Conservation (phyloP, 768 basidiomycete species). For the Phanerochaete carnosa region DNA sequence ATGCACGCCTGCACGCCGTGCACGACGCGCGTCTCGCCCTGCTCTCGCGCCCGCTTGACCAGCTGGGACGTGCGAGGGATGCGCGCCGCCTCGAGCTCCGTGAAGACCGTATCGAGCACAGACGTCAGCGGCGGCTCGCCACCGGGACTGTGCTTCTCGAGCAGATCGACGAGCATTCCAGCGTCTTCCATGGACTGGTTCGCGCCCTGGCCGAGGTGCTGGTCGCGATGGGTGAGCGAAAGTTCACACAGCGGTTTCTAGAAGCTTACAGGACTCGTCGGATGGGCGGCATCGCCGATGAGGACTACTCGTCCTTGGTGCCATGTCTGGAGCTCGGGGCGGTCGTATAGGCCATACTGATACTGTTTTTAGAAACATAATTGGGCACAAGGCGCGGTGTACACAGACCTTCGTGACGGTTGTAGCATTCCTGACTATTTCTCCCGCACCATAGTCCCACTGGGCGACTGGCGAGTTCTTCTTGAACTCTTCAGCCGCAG, state of each 20-base stretch:
- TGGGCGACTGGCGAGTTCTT: constrained; percentile 16
- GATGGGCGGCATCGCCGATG: constrained; percentile 44
- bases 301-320: constrained; percentile 39
- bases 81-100: constrained; percentile 32
- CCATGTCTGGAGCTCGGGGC: constrained; percentile 37
- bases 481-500: constrained; percentile 16
- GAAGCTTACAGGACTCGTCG: constrained; percentile 39
- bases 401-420: constrained; percentile 28
- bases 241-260: not conserved
- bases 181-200: constrained; percentile 44
- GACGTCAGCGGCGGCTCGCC: constrained; percentile 23
- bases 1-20: constrained; percentile 29
- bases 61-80: constrained; percentile 33
- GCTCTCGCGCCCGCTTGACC: constrained; percentile 32
- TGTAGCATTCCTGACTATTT: constrained; percentile 22
- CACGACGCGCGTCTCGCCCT: constrained; percentile 34
- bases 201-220: constrained; percentile 46
- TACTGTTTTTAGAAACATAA: not conserved
- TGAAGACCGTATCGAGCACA: constrained; percentile 28
- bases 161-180: constrained; percentile 31
- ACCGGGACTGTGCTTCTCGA: constrained; percentile 28
- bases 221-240: not conserved
- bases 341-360: constrained; percentile 43
- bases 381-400: not conserved
- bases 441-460: constrained; percentile 25